Base-by-base conservation (phyloP, 148 eudicot genomes). In the Vaccinium myrtillus region DNA sequence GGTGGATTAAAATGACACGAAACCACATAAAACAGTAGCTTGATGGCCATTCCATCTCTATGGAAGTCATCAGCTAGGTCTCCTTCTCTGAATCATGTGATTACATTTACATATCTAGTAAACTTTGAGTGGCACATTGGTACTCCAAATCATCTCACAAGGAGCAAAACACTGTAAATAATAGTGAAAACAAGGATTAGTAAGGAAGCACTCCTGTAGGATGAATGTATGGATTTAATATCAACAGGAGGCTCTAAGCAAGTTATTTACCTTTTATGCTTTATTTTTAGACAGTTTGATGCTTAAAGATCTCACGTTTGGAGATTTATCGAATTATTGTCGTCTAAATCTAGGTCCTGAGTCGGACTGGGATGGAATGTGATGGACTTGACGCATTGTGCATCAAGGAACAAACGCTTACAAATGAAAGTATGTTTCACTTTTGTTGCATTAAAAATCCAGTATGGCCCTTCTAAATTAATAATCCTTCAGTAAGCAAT, bases 301-400 rank as follows among this genome's bases (percentile, higher is more conserved):
- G 75, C 19, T 77, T 65, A 67, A 8, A 50, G 18, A 82, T 53
- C 14, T 65, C 78, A 71, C 25, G 21, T 78, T 70, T n/a, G 43
- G 32, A 71, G 11, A 81, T 81, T 50, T 25, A 36, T 56, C 8
- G 1, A 12, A 43, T 80, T 77, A 54, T 84, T 65, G 83, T 82
- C 16, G 15, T 83, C 77, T 76, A 21, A 65, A 83, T 87, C 32
- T 85, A 96, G 99, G 97, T 94, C 77, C 85, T 94, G 75, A 91
- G 86, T 84, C 95, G 94, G 51, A 90, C 81, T 87, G 92, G 93
- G 9, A 61, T 96, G 92, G 98, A 96, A 63, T 92, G 95, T 86
- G 91, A 89, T 84, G 94, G 89, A 78, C 90, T 96, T 85, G 99
- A 96, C 81, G 87, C 94, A 58, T 83, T 92, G 88, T 91, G 86